A percentile compares a stretch with the other conserved stretches of the same genome.
Evolutionary conservation across 331 rosid genomes (phyloP).

Genomic region (Quercus lobata): DNA sequence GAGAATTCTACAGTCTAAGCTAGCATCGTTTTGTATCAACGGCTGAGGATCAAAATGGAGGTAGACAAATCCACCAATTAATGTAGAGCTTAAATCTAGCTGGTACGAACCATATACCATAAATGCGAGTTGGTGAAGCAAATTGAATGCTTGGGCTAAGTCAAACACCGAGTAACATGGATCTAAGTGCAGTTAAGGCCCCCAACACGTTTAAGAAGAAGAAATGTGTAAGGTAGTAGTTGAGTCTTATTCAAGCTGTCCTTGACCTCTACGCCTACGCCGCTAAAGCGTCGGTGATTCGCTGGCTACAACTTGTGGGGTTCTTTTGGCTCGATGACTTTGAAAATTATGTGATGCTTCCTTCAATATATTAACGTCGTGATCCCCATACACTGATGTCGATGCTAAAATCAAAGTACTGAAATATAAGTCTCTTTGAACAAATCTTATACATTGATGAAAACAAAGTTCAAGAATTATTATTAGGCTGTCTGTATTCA

Average conservation of each 20-base stretch:
- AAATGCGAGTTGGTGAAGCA: background rate
- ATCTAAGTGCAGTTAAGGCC: background rate
- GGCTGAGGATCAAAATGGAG: background rate
- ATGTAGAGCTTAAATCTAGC: background rate
- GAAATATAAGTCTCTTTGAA: background rate
- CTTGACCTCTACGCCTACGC: background rate
- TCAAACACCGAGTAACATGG: slow-evolving; percentile 16
- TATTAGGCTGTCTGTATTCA: too few relatives aligned
- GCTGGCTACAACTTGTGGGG: too few relatives aligned
- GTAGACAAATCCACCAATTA: background rate
- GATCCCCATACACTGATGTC: background rate
- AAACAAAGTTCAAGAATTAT: too few relatives aligned
- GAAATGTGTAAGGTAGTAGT: background rate
- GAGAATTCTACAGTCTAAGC: background rate
- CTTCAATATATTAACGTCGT: too few relatives aligned
- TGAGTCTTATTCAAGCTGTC: slow-evolving; percentile 1
- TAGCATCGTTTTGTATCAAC: background rate
- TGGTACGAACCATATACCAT: background rate
- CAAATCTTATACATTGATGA: too few relatives aligned
- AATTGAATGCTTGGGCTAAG: background rate
- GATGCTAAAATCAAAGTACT: background rate
- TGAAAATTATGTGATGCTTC: too few relatives aligned
- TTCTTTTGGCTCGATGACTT: too few relatives aligned
- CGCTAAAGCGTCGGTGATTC: slow-evolving; percentile 20
- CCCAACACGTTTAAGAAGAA: background rate